Evolutionary conservation across 169 alveolate species (phyloP).

Genomic region (Plasmodium knowlesi): DNA sequence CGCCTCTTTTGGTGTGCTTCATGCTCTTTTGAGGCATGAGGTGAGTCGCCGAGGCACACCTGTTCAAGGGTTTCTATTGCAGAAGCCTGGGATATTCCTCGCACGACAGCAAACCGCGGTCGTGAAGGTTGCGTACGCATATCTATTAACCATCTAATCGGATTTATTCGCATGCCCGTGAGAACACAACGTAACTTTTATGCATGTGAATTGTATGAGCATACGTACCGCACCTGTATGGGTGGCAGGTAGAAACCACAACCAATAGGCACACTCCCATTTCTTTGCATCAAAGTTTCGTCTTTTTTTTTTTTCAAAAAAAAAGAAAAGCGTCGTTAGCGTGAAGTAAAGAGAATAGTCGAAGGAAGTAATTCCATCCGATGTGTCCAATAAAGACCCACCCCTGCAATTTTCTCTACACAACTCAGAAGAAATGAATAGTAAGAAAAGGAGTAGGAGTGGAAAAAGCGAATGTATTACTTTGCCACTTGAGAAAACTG

Average conservation of each 20-base stretch:
- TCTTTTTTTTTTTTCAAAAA: not conserved
- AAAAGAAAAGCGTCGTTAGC: not conserved
- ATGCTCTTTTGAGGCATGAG: not conserved
- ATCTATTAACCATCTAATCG: not conserved
- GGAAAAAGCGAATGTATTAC: constrained; percentile 27
- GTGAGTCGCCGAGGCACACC: not conserved
- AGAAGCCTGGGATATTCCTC: not conserved
- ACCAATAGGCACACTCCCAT: not conserved
- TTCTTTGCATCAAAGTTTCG: not conserved
- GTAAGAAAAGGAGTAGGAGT: constrained; percentile 41
- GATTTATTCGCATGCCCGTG: not conserved
- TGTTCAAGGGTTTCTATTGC: not conserved
- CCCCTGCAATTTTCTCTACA: too few relatives aligned
- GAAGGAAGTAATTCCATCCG: not conserved
- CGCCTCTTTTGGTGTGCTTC: not conserved
- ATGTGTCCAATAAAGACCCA: not conserved
- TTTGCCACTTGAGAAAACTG: constrained; percentile 70
- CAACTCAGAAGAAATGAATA: constrained; percentile 36
- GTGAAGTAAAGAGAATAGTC: not conserved
- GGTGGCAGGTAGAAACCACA: not conserved
- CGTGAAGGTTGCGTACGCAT: not conserved
- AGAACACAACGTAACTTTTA: not conserved
- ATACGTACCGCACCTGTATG: not conserved
- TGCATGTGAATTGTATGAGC: not conserved
- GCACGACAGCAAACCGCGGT: not conserved